A percentile compares a stretch with the other conserved stretches of the same genome.
Evolutionary conservation across 1,284 basidiomycete genomes (phyloP).

Genomic region (Acaromyces ingoldii): DNA sequence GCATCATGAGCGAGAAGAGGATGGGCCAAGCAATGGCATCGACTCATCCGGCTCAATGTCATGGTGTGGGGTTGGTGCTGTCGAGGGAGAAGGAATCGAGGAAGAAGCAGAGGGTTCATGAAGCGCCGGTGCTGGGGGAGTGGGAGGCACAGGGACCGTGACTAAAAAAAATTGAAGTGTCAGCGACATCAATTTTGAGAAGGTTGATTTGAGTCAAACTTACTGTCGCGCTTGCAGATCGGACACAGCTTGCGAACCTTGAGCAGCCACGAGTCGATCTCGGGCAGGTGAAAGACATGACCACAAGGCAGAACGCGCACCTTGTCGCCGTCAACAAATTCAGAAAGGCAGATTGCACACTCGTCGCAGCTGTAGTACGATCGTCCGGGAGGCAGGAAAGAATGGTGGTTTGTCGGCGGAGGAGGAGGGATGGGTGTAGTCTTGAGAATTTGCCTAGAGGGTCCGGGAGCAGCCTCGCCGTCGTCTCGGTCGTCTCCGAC

Average conservation of each 20-base stretch:
- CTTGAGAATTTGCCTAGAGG: neutral
- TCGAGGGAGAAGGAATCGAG: too few relatives aligned
- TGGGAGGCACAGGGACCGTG: slow-evolving; percentile 1
- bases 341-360: slow-evolving; percentile 46
- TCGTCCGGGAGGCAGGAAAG: slow-evolving; percentile 33
- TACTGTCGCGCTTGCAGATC: slow-evolving; percentile 46
- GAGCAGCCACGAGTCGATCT: slow-evolving; percentile 49
- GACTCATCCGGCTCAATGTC: too few relatives aligned
- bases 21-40: too few relatives aligned
- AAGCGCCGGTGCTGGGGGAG: neutral
- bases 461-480: slow-evolving; percentile 10
- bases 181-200: neutral
- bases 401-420: slow-evolving; percentile 6
- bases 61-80: too few relatives aligned
- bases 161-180: neutral
- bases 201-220: neutral
- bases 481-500: neutral
- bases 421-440: slow-evolving; percentile 9
- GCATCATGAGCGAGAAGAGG: too few relatives aligned
- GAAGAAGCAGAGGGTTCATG: too few relatives aligned
- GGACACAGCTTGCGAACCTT: slow-evolving; percentile 47
- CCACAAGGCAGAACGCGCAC: slow-evolving; percentile 48
- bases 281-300: slow-evolving; percentile 43
- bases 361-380: slow-evolving; percentile 40
- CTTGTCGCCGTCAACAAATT: slow-evolving; percentile 46